Conservation (phyloP, 2,329 filamentous ascomycete species). For the Apiospora kogelbergensis region DNA sequence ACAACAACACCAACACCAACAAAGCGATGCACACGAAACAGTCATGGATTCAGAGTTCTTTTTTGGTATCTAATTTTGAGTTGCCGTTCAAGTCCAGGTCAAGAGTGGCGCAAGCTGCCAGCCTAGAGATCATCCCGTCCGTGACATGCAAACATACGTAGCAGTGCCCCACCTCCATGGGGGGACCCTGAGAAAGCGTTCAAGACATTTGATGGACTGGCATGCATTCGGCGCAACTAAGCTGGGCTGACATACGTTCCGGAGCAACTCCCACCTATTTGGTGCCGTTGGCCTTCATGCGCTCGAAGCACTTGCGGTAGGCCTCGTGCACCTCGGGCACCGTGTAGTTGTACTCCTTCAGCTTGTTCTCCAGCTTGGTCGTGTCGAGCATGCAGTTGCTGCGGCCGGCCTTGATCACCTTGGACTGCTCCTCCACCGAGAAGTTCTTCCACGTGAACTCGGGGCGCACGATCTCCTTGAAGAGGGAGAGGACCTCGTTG, state of each 20-base stretch:
- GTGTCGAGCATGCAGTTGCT: slow-evolving; percentile 67
- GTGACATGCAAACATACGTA: background rate
- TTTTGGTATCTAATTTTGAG: background rate
- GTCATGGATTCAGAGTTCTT: background rate
- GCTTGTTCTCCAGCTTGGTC: slow-evolving; percentile 59
- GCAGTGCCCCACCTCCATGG: background rate
- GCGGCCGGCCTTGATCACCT: slow-evolving; percentile 66
- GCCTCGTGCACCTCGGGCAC: slow-evolving; percentile 63
- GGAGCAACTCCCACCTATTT: slow-evolving; percentile 35
- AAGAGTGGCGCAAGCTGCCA: slow-evolving; percentile 4
- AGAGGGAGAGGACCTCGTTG: slow-evolving; percentile 65
- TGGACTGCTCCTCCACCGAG: slow-evolving; percentile 62
- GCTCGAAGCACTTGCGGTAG: slow-evolving; percentile 61
- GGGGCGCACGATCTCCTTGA: slow-evolving; percentile 63
- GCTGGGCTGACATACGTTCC: background rate
- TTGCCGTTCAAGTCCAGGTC: background rate
- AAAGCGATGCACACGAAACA: background rate
- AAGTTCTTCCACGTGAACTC: slow-evolving; percentile 65
- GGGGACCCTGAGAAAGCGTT: background rate
- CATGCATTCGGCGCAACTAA: background rate
- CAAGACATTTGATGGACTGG: background rate
- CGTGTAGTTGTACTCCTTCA: slow-evolving; percentile 57
- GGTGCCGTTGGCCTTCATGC: slow-evolving; percentile 58
- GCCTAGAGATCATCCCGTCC: slow-evolving; percentile 2
- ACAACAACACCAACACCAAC: no score